These are phyloP conservation scores for Penicillium freii DNA, from an alignment of 2,329 filamentous ascomycete species.

Conservation along the genomic window DNA sequence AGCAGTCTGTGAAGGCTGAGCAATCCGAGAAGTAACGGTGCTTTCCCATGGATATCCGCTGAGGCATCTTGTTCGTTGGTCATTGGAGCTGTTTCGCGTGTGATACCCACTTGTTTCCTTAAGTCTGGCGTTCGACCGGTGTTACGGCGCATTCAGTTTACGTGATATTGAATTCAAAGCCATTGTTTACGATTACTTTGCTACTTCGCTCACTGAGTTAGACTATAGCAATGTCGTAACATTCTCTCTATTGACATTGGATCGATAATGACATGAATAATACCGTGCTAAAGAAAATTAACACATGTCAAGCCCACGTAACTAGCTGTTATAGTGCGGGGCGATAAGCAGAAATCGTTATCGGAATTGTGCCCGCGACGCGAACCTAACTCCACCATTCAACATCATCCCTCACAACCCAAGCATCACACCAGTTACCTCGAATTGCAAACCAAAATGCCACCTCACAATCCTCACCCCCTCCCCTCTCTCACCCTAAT, in stretches of 20 bases:
- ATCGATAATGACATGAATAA: not conserved
- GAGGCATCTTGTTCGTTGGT: not conserved
- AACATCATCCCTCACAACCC: not conserved
- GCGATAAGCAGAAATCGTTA: conserved; percentile 1
- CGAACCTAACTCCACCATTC: not conserved
- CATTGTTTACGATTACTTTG: not conserved
- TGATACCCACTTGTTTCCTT: conserved; percentile 1
- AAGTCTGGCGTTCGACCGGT: not conserved
- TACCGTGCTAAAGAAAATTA: not conserved
- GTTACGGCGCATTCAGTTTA: not conserved
- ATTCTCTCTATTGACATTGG: not conserved
- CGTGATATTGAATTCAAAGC: not conserved
- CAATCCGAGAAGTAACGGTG: not conserved
- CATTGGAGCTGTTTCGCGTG: not conserved
- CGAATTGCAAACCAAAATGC: conserved; percentile 21
- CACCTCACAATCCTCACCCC: conserved; percentile 17
- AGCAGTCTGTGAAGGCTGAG: not conserved
- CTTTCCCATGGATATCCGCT: too few species aligned
- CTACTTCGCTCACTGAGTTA: not conserved
- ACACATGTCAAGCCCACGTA: not conserved
- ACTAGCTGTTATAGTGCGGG: not conserved
- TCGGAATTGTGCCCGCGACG: conserved; percentile 1
- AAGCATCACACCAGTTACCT: not conserved
- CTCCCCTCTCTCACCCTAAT: conserved; percentile 73
- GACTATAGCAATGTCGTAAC: too few species aligned